phyloP scores from a whole-genome alignment of 805 yeast genomes.

The Jamesozyma gamospora region DNA sequence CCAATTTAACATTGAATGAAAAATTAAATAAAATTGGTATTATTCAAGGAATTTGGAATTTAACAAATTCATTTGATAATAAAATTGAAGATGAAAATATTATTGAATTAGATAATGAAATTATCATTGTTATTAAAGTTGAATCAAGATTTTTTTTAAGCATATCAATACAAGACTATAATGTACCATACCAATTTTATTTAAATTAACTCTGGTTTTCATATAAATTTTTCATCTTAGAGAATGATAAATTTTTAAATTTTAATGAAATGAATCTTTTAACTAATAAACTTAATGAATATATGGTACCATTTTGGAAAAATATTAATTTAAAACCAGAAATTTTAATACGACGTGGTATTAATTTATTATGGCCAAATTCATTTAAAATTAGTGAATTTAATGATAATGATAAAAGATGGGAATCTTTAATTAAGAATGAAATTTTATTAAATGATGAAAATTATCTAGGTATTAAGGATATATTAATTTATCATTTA shows the following conservation, averaged over 20 bases:
- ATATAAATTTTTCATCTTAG: slow-evolving; percentile 20
- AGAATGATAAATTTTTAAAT: slow-evolving; percentile 17
- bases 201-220: slow-evolving; percentile 19
- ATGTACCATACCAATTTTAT: slow-evolving; percentile 23
- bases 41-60: slow-evolving; percentile 33
- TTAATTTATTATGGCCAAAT: slow-evolving; percentile 17
- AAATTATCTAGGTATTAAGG: slow-evolving; percentile 23
- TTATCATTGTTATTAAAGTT: slow-evolving; percentile 20
- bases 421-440: slow-evolving; percentile 24
- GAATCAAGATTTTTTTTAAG: slow-evolving; percentile 25
- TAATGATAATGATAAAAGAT: slow-evolving; percentile 5
- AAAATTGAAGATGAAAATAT: slow-evolving; percentile 9
- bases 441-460: slow-evolving; percentile 21
- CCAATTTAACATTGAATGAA: slow-evolving; percentile 21
- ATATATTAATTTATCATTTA: slow-evolving; percentile 24
- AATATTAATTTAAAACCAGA: slow-evolving; percentile 20
- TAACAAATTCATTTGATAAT: slow-evolving; percentile 13
- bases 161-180: slow-evolving; percentile 10
- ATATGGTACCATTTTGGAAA: slow-evolving; percentile 25
- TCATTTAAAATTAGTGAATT: slow-evolving; percentile 21
- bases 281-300: slow-evolving; percentile 24
- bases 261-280: slow-evolving; percentile 20
- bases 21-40: slow-evolving; percentile 34
- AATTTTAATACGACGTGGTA: slow-evolving; percentile 15
- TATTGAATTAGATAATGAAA: slow-evolving; percentile 26